phyloP scores from a whole-genome alignment of 2,329 filamentous ascomycete genomes.

The Nothopassalora personata region DNA sequence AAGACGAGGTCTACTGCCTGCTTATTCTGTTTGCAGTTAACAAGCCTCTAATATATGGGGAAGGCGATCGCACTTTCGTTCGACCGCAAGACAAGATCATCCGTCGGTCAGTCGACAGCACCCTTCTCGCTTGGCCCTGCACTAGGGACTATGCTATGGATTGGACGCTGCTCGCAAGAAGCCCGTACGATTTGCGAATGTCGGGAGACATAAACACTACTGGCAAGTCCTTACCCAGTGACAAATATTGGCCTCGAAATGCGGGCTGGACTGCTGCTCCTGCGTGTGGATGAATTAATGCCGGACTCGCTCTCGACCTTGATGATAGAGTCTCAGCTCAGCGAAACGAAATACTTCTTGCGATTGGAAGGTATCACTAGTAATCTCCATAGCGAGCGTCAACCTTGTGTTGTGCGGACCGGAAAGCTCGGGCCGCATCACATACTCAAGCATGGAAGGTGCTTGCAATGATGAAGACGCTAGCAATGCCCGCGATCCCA shows the following conservation, averaged over 20 bases:
- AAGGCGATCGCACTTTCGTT: conserved; percentile 18
- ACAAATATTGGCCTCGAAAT: neutral
- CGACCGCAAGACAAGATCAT: neutral
- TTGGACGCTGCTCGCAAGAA: neutral
- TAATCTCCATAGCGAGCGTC: no score
- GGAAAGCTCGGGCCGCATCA: no score
- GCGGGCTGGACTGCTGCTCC: neutral
- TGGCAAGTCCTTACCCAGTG: neutral
- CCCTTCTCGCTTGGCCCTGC: neutral
- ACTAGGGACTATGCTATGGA: neutral
- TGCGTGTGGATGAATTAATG: neutral
- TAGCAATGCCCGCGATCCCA: no score
- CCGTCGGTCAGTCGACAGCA: neutral
- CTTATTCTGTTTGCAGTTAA: conserved; percentile 26
- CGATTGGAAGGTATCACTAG: no score
- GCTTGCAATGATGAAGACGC: no score
- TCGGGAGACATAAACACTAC: neutral
- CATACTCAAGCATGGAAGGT: no score
- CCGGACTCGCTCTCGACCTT: no score
- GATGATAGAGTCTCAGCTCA: no score
- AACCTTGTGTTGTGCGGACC: no score
- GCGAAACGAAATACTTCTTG: no score
- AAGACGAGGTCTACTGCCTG: conserved; percentile 30
- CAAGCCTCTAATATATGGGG: conserved; percentile 31
- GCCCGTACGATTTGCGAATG: neutral